These are phyloP conservation scores for Malassezia brasiliensis DNA, from an alignment of 1,284 basidiomycete genomes.

Conservation along the genomic window DNA sequence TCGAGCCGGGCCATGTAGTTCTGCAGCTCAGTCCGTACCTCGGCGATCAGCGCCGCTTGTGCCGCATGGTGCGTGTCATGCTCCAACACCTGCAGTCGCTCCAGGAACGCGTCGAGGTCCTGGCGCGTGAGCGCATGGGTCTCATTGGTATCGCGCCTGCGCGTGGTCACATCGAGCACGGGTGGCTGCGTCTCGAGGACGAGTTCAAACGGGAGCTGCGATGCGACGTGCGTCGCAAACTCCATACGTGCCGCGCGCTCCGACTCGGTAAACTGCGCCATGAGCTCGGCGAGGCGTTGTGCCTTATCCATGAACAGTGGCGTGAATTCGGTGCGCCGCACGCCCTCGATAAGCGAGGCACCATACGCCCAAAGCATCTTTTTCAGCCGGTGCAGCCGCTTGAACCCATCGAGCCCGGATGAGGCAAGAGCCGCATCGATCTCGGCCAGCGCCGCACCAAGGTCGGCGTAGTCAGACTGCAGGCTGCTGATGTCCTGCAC, in stretches of 20 bases:
- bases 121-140: constrained; percentile 23
- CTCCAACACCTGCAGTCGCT: constrained; percentile 30
- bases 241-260: constrained; percentile 33
- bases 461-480: constrained; percentile 44
- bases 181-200: constrained; percentile 34
- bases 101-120: constrained; percentile 28
- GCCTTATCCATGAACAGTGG: constrained; percentile 31
- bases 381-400: constrained; percentile 77
- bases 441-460: constrained; percentile 25
- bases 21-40: neutral
- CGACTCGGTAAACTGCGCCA: constrained; percentile 34
- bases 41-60: neutral
- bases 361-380: constrained; percentile 86
- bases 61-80: constrained; percentile 13
- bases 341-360: constrained; percentile 79
- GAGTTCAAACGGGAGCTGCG: constrained; percentile 35
- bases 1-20: neutral
- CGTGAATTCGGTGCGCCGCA: constrained; percentile 72
- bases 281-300: constrained; percentile 41
- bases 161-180: constrained; percentile 38
- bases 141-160: constrained; percentile 20
- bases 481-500: constrained; percentile 43
- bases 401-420: constrained; percentile 60
- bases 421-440: constrained; percentile 32
- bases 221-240: constrained; percentile 25